Conservation (phyloP, 306 rosid species). For the Alnus rubra region DNA sequence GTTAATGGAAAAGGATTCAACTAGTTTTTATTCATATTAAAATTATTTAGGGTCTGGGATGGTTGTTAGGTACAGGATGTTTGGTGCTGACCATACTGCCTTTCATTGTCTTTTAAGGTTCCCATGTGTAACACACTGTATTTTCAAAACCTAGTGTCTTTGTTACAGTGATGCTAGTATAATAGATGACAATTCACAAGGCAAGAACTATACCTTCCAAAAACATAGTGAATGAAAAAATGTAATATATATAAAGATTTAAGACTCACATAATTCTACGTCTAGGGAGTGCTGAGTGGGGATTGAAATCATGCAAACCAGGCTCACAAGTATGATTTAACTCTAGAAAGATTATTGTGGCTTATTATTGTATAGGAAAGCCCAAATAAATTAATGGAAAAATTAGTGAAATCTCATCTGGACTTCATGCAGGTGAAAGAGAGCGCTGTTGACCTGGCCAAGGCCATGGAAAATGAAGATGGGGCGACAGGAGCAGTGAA, state of each 20-base stretch:
- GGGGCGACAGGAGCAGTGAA: conserved; percentile 79
- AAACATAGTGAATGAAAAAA: background rate
- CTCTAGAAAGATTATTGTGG: background rate
- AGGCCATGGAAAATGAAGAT: conserved; percentile 77
- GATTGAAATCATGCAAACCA: background rate
- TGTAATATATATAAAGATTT: background rate
- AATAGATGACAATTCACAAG: background rate
- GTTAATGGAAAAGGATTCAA: background rate
- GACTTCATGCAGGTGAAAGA: conserved; percentile 62
- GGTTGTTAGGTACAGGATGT: background rate
- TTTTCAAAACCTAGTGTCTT: background rate
- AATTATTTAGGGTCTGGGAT: background rate
- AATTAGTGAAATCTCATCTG: background rate
- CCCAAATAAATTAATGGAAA: background rate
- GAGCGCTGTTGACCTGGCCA: conserved; percentile 61
- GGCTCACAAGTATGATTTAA: background rate
- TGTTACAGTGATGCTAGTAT: background rate
- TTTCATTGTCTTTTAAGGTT: background rate
- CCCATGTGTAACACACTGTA: background rate
- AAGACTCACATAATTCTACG: background rate
- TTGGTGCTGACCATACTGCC: background rate
- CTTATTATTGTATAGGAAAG: background rate
- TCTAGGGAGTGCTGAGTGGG: background rate
- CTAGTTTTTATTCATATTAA: background rate
- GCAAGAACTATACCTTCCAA: background rate